Conservation (phyloP, 805 yeast genomes). For the Grigorovia jiainica region DNA sequence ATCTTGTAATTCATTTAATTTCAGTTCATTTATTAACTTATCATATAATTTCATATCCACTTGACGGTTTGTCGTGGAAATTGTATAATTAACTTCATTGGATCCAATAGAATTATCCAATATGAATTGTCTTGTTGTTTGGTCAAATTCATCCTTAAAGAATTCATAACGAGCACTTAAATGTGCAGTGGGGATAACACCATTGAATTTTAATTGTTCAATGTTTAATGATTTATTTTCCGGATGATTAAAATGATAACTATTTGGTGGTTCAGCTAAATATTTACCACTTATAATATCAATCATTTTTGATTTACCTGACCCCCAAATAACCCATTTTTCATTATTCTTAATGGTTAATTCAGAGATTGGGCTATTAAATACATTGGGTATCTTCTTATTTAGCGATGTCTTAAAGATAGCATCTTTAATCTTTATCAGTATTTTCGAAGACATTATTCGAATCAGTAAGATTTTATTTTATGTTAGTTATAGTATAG, state of each 20-base stretch:
- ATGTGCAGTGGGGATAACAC: slow-evolving; percentile 51
- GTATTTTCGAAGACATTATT: not conserved
- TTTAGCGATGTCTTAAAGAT: slow-evolving; percentile 31
- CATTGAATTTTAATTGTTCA: slow-evolving; percentile 36
- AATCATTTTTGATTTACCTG: slow-evolving; percentile 22
- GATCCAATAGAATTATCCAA: slow-evolving; percentile 39
- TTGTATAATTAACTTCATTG: slow-evolving; percentile 33
- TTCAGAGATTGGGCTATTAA: slow-evolving; percentile 12
- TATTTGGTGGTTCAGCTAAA: slow-evolving; percentile 20
- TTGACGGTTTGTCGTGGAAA: slow-evolving; percentile 18
- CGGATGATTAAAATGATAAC: slow-evolving; percentile 11
- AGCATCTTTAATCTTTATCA: slow-evolving; percentile 20
- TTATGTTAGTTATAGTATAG: no score
- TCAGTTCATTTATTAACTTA: slow-evolving; percentile 39
- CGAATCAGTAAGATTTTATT: not conserved
- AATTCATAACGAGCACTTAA: slow-evolving; percentile 84
- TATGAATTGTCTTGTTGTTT: slow-evolving; percentile 52
- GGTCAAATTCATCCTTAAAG: slow-evolving; percentile 77
- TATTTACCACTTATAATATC: slow-evolving; percentile 20
- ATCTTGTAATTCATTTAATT: slow-evolving; percentile 46
- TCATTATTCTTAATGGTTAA: slow-evolving; percentile 25
- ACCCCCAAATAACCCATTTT: slow-evolving; percentile 36
- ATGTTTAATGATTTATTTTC: slow-evolving; percentile 5
- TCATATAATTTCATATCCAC: slow-evolving; percentile 33
- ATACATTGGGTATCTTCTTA: slow-evolving; percentile 27